Conservation (phyloP, 176 grass and related monocot species). For the Ensete ventricosum region DNA sequence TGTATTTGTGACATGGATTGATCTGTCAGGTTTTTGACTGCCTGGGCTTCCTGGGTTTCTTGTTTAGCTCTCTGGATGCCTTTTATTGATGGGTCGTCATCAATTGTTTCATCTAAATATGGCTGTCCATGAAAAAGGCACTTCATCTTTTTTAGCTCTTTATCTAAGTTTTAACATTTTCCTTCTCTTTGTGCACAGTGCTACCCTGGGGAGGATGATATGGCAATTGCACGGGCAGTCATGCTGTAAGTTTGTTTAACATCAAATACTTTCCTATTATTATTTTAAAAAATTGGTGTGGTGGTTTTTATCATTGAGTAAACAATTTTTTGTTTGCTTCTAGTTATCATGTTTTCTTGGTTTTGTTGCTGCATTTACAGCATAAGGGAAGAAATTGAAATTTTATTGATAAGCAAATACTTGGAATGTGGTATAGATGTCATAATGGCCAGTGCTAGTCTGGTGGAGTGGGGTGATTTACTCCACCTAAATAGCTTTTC, state of each 20-base stretch:
- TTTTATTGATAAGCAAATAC: neutral
- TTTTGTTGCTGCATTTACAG: too few species aligned
- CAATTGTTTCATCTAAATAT: conserved; percentile 7
- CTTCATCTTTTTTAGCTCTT: too few species aligned
- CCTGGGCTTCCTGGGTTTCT: neutral
- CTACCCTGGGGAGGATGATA: conserved; percentile 96
- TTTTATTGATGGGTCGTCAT: neutral
- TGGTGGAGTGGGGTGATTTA: neutral
- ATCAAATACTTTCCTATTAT: neutral
- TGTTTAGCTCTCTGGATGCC: neutral
- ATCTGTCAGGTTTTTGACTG: neutral
- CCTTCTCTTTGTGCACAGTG: conserved; percentile 41
- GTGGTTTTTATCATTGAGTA: too few species aligned
- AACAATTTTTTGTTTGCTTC: neutral
- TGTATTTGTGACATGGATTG: neutral
- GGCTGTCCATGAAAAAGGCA: too few species aligned
- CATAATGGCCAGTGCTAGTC: neutral
- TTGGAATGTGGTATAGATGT: neutral
- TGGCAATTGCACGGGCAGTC: conserved; percentile 80
- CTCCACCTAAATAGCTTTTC: neutral
- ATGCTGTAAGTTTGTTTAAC: conserved; percentile 54
- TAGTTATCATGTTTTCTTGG: neutral
- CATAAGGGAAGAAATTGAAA: neutral
- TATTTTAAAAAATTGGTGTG: neutral
- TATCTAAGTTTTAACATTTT: neutral